Conservation (phyloP, 495 filamentous ascomycete species). For the Eremomyces bilateralis region DNA sequence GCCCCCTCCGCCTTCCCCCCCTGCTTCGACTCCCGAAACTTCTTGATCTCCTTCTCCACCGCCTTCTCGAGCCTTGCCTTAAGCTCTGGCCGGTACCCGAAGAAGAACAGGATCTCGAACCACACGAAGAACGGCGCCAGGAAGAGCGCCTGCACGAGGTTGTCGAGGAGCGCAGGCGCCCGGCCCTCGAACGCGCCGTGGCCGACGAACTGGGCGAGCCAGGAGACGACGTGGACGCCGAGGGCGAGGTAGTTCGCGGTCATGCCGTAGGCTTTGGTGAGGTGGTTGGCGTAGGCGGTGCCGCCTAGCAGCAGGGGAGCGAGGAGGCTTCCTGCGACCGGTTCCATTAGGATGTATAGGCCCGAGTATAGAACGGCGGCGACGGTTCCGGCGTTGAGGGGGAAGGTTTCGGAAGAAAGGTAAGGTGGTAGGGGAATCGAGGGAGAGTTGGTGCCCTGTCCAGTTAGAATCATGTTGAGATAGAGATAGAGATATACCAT, state of each 20-base stretch:
- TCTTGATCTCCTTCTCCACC: slow-evolving; percentile 46
- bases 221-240: slow-evolving; percentile 45
- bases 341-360: slow-evolving; percentile 83
- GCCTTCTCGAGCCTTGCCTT: slow-evolving; percentile 55
- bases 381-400: slow-evolving; percentile 61
- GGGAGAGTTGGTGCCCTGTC: slow-evolving; percentile 55
- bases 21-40: slow-evolving; percentile 25
- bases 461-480: slow-evolving; percentile 2
- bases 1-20: slow-evolving; percentile 19
- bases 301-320: slow-evolving; percentile 50
- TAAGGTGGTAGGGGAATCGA: slow-evolving; percentile 45
- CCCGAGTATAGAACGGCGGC: slow-evolving; percentile 46
- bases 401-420: slow-evolving; percentile 52
- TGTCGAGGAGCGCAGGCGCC: slow-evolving; percentile 76
- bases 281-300: slow-evolving; percentile 52
- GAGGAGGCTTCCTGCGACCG: slow-evolving; percentile 59
- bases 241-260: slow-evolving; percentile 49
- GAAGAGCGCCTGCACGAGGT: slow-evolving; percentile 72
- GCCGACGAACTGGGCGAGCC: slow-evolving; percentile 77
- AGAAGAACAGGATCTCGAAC: slow-evolving; percentile 80
- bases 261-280: slow-evolving; percentile 40
- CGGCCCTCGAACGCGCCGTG: slow-evolving; percentile 78
- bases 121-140: slow-evolving; percentile 98
- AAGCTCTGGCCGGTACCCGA: slow-evolving; percentile 77
- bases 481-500: slow-evolving; percentile 15